Evolutionary conservation across 164 flowering plant species (phyloP), one percentile per base, ranked within the genome.

Genomic region (Stephania yunnanensis): DNA sequence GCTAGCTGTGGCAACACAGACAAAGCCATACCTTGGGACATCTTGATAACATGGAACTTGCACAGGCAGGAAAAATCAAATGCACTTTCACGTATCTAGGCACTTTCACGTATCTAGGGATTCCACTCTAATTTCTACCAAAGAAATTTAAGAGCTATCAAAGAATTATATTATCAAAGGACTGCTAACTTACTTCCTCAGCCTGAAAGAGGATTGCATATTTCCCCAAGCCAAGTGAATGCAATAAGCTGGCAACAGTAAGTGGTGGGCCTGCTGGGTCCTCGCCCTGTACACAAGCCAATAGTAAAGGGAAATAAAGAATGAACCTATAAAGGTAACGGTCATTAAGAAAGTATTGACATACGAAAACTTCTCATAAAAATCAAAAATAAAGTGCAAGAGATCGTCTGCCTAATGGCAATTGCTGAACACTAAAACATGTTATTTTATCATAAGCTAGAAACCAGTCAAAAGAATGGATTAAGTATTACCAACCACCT

Each of bases 181-280:
- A 12, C 72, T 58, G 72, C 6, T 69, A 52, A 79, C 88, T 53
- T 88, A 90, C 98, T 81, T 93, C 98, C 84, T 93, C 97, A 44
- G 92, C 94, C 87, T 91, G 89, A 75, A 94, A 92, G 65, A 71
- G 58, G 71, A 90, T 84, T 20, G 82, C 78, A 81, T 88, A 93
- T 81, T 89, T 92, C 48, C 86, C 92, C 81, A 93, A 73, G 46
- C 91, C 97, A 73, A 93, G 81, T 15, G 95, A 79, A 46, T 83
- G 83, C 76, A 93, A 78, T 79, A 92, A 82, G 79, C 89, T 79
- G 77, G 88, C 88, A 63, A 92, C 91, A 72, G 89, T 87, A 69
- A 70, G 83, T 71, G 79, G 55, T 71, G 79, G 87, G 76, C 87
- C 94, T 71, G 79, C 4, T 71, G 79, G 87, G 76, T 88, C 94